These are phyloP conservation scores for Jatropha multifida DNA, from an alignment of 441 rosid species.

Conservation along the genomic window DNA sequence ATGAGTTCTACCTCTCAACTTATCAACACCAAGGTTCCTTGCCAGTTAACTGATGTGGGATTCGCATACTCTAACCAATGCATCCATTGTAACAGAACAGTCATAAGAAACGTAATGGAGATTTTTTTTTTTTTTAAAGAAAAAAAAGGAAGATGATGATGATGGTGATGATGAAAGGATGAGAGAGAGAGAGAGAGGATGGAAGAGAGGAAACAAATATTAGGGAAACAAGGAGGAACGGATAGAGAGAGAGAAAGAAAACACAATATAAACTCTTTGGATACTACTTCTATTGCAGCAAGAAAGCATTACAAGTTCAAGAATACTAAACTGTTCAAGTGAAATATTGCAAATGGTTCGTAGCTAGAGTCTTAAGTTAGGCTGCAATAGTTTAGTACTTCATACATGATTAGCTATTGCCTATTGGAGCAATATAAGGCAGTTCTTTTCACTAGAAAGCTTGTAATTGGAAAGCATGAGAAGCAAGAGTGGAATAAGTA, in stretches of 20 bases:
- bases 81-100: too few species aligned
- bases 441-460: constrained; percentile 1
- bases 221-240: neutral
- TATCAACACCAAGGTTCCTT: too few species aligned
- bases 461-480: neutral
- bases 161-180: neutral
- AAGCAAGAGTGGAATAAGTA: neutral
- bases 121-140: too few species aligned
- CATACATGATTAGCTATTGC: neutral
- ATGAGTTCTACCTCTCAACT: too few species aligned
- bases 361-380: neutral
- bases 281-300: neutral
- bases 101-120: too few species aligned
- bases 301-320: neutral
- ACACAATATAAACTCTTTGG: neutral
- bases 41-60: too few species aligned
- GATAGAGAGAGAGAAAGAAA: neutral
- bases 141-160: too few species aligned
- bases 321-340: neutral
- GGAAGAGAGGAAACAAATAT: too few species aligned
- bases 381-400: neutral
- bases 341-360: neutral
- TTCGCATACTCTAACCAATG: too few species aligned
- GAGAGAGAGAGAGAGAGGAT: neutral
- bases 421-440: neutral